Evolutionary conservation across 768 basidiomycete genomes (phyloP).

Genomic region (Botryobasidium botryosum): DNA sequence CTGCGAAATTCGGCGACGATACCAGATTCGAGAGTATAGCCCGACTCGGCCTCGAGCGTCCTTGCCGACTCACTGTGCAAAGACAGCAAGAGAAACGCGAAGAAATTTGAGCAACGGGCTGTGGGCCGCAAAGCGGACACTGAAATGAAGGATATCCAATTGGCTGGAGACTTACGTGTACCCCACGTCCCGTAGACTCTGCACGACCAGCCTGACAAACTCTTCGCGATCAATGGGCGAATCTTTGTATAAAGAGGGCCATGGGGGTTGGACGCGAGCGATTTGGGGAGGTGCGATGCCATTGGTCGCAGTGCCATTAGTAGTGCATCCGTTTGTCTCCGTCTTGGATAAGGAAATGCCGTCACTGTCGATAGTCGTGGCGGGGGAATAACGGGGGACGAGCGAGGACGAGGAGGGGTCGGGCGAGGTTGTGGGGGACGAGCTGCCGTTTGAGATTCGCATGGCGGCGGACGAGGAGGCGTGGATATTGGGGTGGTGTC

Average conservation of each 20-base stretch:
- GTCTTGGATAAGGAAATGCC: not conserved
- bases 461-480: not conserved
- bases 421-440: no score
- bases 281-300: conserved; percentile 17
- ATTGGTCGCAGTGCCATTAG: not conserved
- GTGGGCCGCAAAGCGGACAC: conserved; percentile 1
- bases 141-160: not conserved
- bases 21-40: conserved; percentile 65
- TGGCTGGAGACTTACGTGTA: conserved; percentile 27
- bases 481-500: no score
- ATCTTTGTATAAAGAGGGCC: conserved; percentile 62
- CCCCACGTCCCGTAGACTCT: conserved; percentile 79
- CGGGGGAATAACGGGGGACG: not conserved
- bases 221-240: conserved; percentile 68
- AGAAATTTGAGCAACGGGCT: conserved; percentile 6
- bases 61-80: conserved; percentile 62
- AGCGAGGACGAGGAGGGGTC: not conserved
- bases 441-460: not conserved
- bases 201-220: conserved; percentile 75
- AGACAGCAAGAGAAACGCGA: conserved; percentile 7
- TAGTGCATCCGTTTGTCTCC: not conserved
- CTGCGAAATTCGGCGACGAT: conserved; percentile 67
- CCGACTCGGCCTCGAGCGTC: conserved; percentile 83
- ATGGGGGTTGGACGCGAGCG: conserved; percentile 48
- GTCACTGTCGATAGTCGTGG: not conserved